A percentile compares a stretch with the other conserved stretches of the same genome.
These are phyloP conservation scores for Kwoniella sp. DNA, from an alignment of 768 basidiomycete species.

Conservation along the genomic window DNA sequence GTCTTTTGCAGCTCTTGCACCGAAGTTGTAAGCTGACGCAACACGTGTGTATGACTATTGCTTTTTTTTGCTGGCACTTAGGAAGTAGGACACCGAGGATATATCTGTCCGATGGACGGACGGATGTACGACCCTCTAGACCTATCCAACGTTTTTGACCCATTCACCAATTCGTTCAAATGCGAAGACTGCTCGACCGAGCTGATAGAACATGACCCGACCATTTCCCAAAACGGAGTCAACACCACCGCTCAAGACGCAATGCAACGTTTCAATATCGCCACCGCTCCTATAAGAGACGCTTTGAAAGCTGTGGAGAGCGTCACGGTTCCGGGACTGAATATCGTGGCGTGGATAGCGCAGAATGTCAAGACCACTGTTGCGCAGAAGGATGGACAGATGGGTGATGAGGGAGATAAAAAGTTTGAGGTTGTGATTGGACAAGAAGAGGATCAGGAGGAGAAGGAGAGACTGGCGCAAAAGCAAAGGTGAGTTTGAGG, in stretches of 20 bases:
- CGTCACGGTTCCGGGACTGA: slow-evolving; percentile 69
- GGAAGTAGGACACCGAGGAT: slow-evolving; percentile 98
- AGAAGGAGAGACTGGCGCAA: slow-evolving; percentile 78
- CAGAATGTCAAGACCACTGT: slow-evolving; percentile 68
- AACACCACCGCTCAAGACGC: slow-evolving; percentile 70
- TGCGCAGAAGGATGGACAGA: slow-evolving; percentile 61
- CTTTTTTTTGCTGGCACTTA: slow-evolving; percentile 53
- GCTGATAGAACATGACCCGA: slow-evolving; percentile 84
- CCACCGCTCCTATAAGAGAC: slow-evolving; percentile 83
- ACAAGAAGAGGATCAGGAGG: slow-evolving; percentile 79
- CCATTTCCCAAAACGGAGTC: slow-evolving; percentile 65
- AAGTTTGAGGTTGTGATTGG: slow-evolving; percentile 72
- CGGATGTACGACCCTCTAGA: slow-evolving; percentile 83
- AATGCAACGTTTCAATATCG: slow-evolving; percentile 91
- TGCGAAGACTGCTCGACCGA: slow-evolving; percentile 86
- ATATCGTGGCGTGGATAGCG: slow-evolving; percentile 80
- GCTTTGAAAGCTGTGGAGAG: slow-evolving; percentile 85
- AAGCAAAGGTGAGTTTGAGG: slow-evolving; percentile 65
- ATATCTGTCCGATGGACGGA: slow-evolving; percentile 86
- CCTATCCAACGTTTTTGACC: slow-evolving; percentile 79
- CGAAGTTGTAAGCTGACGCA: too few relatives aligned
- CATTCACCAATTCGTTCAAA: slow-evolving; percentile 65
- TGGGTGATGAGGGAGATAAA: slow-evolving; percentile 64
- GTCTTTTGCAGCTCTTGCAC: too few relatives aligned
- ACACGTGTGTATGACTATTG: too few relatives aligned